Evolutionary conservation across 2,329 filamentous ascomycete genomes (phyloP), one percentile per base, ranked within the genome.

Genomic region (Exophiala dermatitidis): DNA sequence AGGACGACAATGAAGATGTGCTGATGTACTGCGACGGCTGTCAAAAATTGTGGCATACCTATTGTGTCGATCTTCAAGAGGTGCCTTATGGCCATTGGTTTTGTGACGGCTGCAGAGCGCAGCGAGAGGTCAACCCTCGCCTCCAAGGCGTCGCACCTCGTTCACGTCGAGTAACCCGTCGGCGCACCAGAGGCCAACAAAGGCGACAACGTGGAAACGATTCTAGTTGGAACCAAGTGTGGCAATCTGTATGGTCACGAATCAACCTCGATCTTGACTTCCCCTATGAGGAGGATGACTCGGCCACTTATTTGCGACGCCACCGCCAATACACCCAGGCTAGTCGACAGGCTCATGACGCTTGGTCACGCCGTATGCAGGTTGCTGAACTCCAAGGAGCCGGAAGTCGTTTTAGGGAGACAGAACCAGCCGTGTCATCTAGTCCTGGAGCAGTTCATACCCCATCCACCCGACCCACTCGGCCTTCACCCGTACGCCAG

Each of bases 1-100:
- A 82, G 47, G 77, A 83, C 62, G 89, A 93, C 61, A 82, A 91
- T 63, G 86, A 93, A 69, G 86, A 94, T 60, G 78, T 90, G 12
- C 79, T 95, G 48, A 83, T 97, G 61, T 81, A 95, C 56, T 98
- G 93, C 72, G 90, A 96, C 69, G 85, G 83, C 65, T 98, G 93
- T 74, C 86, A 95, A 74, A 84, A 85, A 33, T 81, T 87, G 41
- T 95, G 91, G 64, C 93, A 98, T 69, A 90, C 90, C 45, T 88
- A 94, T 69, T 98, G 93, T 69, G 82, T 95, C 57, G 90, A 88
- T 33, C 78, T 95, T 46, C 84, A 90, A 56, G 73, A 77, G 49
- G 81, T 95, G 52, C 90, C 90, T 26, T 72, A 78, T 31, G 87
- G 86, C 30, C 76, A 84, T 60, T 98, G 91, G 90, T 95, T 91